Conservation (phyloP, 371 early-diverging fungal species). For the Dentiscutata heterogama region DNA sequence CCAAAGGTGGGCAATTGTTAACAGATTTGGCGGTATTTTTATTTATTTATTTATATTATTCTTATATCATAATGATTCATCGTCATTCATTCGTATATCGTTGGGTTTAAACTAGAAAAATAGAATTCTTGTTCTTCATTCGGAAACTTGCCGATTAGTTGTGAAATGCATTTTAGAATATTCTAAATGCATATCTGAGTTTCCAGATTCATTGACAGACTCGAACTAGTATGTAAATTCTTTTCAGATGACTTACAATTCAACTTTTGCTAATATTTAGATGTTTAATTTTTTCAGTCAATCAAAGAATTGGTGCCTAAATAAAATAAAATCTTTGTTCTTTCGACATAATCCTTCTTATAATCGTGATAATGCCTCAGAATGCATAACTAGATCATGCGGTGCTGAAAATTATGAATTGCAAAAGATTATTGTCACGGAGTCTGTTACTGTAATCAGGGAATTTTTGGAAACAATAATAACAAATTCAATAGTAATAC, state of each 20-base stretch:
- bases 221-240: not conserved
- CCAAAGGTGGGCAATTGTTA: slow-evolving; percentile 26
- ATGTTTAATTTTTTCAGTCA: not conserved
- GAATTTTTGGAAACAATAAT: slow-evolving; percentile 26
- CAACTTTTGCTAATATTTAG: not conserved
- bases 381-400: slow-evolving; percentile 1
- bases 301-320: slow-evolving; percentile 22
- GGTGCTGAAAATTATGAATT: not conserved
- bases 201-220: not conserved
- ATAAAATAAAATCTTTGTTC: not conserved
- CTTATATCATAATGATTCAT: not conserved
- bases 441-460: slow-evolving; percentile 8
- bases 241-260: not conserved
- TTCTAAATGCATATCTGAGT: not conserved
- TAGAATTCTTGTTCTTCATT: slow-evolving; percentile 19
- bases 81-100: not conserved
- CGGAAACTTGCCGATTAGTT: slow-evolving; percentile 1
- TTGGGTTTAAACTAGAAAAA: not conserved
- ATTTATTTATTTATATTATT: not conserved
- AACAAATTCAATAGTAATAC: not conserved
- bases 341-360: not conserved
- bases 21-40: slow-evolving; percentile 42
- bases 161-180: slow-evolving; percentile 39
- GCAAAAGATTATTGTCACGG: not conserved
- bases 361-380: not conserved